Base-by-base conservation (phyloP, 1,284 basidiomycete species). In the Apiotrichum sp. region DNA sequence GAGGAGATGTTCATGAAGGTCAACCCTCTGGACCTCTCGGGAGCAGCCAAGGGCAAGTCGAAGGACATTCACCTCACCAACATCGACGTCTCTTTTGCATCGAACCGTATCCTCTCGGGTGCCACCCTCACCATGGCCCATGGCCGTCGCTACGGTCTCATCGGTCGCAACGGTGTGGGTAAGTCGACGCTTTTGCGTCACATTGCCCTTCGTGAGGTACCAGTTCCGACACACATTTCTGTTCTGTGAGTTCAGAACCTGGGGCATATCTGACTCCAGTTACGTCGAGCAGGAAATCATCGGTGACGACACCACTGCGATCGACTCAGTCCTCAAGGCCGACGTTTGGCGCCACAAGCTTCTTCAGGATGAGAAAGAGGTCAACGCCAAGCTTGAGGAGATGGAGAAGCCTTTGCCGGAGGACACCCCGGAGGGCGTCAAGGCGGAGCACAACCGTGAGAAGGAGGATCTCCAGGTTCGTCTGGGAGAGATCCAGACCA, bases 1-100 rank as follows among this genome's bases (percentile, higher is more conserved):
- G 93, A 98, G 74, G 95, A 98, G 73, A 87, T 98, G 85, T 98
- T 95, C 79, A 89, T 98, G 87, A 90, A 95, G 80, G 93, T 98
- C 79, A 99, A 99, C 77, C 92, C 96, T 48, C 78, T 99, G 59
- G 91, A 96, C 75, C 84, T 89, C 2, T 83, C 84, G 35, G 80
- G 82, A 1, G 79, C 84, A 6, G 80, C 87, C 41, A 96, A 93
- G 78, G 92, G 75, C 73, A 97, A 96, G 80, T 91, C 86, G 77
- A 96, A 96, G 77, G 96, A 99, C 75, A 88, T 99, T 55, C 91
- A 97, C 69, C 80, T 99, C 11, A 88, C 89, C 43, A 89, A 88
- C 45, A 97, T 99, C 78, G 96, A 99, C 70, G 90, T 95, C 71
- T 92, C 84, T 68, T 95, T 95, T 72, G 92, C 84, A 41, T 93